Evolutionary conservation across 75 land plant species (phyloP), one percentile per base, ranked within the genome.

Genomic region (Larix kaempferi): DNA sequence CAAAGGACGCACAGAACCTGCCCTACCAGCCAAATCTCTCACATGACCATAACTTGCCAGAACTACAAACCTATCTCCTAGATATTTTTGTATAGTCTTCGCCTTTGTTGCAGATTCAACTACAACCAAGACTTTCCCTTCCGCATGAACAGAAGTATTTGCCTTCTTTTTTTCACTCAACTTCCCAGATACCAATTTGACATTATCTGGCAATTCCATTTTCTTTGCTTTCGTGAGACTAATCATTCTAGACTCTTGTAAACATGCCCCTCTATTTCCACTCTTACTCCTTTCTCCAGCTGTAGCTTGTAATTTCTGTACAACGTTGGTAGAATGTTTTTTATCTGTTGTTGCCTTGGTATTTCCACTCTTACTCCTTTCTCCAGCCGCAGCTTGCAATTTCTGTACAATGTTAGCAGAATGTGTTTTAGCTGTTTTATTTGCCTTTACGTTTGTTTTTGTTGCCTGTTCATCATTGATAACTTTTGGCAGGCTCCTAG

Each of bases 31-130:
- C 78, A 97, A 83, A 74, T 97, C 98, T 60, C 99, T 84, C 2
- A 97, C 90, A 85, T 97, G 99, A 16, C 99, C 99, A 88, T 94
- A 91, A 85, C 96, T 97, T 54, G 99, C 90, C 69, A 97, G 23
- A 4, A 97, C 99, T 62, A 83, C 88, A 86, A 57, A 97, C 76
- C 78, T 84, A 35, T 86, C 84, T 55, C 98, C 99, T 58, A 97
- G 89, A 84, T 95, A 97, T 3, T 89, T 92, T 73, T 91, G 91
- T 66, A 97, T 95, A 25, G 94, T 91, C 69, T 91, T 95, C 52
- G 99, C 95, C 82, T 97, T 97, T 75, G 95, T 86, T 57, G 86
- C 87, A 39, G 98, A 95, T 73, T 97, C 99, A 58, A 97, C 99
- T 76, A 97, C 92, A 27, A 97, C 86, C 75, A 97, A 92, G 55